Evolutionary conservation across 2,329 filamentous ascomycete genomes (phyloP).

Genomic region (Sphaceloma murrayae): DNA sequence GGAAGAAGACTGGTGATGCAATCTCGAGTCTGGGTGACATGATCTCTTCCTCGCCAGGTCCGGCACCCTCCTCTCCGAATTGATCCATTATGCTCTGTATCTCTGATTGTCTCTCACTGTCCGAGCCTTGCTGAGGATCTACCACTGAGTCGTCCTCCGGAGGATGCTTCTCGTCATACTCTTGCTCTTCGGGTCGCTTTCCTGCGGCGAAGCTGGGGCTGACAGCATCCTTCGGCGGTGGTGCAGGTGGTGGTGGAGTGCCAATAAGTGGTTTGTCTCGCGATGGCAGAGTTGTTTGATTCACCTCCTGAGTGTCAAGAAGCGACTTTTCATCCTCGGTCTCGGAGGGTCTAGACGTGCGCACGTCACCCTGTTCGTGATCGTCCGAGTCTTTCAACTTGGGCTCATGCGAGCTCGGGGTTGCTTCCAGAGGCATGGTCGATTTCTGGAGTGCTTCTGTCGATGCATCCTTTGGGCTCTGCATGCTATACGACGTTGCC

Average conservation of each 20-base stretch:
- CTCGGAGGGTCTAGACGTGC: too few relatives aligned
- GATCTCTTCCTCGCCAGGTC: conserved; percentile 65
- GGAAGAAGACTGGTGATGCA: conserved; percentile 71
- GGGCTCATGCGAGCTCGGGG: too few relatives aligned
- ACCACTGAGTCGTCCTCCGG: conserved; percentile 22
- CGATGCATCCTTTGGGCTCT: too few relatives aligned
- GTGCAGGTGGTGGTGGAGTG: conserved; percentile 25
- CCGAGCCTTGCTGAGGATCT: conserved; percentile 21
- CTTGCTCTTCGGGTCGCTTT: conserved; percentile 16
- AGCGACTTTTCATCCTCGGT: background rate
- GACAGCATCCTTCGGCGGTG: conserved; percentile 26
- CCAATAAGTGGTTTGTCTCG: conserved; percentile 17
- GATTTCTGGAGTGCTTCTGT: too few relatives aligned
- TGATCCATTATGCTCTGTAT: conserved; percentile 98
- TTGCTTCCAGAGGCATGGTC: too few relatives aligned
- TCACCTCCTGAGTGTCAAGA: background rate
- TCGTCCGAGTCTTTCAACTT: too few relatives aligned
- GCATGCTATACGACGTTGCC: too few relatives aligned
- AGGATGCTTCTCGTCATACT: conserved; percentile 27
- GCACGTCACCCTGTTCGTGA: too few relatives aligned
- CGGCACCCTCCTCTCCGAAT: conserved; percentile 58
- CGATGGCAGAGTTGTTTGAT: background rate
- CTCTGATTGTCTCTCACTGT: conserved; percentile 46
- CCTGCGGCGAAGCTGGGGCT: conserved; percentile 3
- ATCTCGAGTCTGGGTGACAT: conserved; percentile 85